These are phyloP conservation scores for Papilionanthe hybrid DNA, from an alignment of 116 monocot species.

Conservation along the genomic window DNA sequence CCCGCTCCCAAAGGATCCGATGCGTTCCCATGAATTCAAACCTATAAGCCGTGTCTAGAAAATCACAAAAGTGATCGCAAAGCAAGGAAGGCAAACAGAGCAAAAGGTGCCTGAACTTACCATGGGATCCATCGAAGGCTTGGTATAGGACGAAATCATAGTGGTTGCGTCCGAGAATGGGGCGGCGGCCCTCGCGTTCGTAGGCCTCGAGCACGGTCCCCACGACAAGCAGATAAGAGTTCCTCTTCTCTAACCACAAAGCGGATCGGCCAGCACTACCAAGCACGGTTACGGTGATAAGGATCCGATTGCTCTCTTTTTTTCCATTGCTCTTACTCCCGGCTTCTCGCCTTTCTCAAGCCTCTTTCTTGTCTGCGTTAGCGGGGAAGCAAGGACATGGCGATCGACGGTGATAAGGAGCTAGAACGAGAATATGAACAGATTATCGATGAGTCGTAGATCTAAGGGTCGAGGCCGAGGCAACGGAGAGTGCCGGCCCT, in stretches of 20 bases:
- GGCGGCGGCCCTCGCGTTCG: conserved; percentile 42
- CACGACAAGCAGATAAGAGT: conserved; percentile 38
- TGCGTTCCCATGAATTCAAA: no score
- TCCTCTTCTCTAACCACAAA: conserved; percentile 45
- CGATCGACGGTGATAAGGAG: no score
- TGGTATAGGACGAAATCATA: conserved; percentile 40
- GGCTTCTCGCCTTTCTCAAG: conserved; percentile 4
- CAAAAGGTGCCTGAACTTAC: no score
- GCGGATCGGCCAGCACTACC: conserved; percentile 46
- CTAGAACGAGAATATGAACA: no score
- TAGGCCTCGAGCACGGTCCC: conserved; percentile 28
- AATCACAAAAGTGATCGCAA: no score
- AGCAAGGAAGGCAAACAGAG: no score
- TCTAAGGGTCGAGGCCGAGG: conserved; percentile 38
- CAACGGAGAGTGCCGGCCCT: conserved; percentile 53
- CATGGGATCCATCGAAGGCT: conserved; percentile 24
- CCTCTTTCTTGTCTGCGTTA: no score
- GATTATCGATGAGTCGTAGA: no score
- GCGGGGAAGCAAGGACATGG: no score
- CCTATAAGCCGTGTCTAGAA: no score
- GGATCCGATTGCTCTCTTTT: conserved; percentile 10
- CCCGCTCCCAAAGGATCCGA: no score
- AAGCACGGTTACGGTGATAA: conserved; percentile 40
- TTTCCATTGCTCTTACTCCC: neutral
- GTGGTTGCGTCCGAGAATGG: conserved; percentile 37